Evolutionary conservation across 2,329 filamentous ascomycete genomes (phyloP).

Genomic region (Aspergillus phoenicis): DNA sequence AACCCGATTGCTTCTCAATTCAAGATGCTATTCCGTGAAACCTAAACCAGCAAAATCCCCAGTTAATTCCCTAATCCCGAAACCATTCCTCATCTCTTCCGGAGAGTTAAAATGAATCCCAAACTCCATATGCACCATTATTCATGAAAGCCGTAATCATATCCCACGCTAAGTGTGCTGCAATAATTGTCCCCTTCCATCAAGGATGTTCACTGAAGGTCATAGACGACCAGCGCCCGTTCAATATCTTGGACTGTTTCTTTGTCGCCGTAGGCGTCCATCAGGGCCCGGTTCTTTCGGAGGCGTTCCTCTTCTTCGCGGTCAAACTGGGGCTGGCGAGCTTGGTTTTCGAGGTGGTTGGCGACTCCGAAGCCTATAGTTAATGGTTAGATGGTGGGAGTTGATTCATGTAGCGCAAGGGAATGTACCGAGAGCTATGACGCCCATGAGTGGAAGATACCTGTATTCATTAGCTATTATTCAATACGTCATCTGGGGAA

Average conservation of each 20-base stretch:
- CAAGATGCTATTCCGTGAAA: too few relatives aligned
- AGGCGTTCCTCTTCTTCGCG: conserved; percentile 37
- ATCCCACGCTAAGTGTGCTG: too few relatives aligned
- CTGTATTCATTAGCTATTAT: conserved; percentile 5
- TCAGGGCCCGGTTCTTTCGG: conserved; percentile 43
- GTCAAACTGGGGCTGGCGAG: conserved; percentile 1
- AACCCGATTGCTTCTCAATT: too few relatives aligned
- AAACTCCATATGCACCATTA: too few relatives aligned
- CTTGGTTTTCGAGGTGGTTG: conserved; percentile 15
- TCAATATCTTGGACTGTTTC: conserved; percentile 48
- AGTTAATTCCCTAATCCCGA: too few relatives aligned
- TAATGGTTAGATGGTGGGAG: background rate
- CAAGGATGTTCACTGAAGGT: conserved; percentile 35
- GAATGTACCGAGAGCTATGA: conserved; percentile 19
- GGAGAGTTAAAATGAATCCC: too few relatives aligned
- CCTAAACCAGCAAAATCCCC: too few relatives aligned
- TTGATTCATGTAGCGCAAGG: background rate
- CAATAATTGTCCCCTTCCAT: background rate
- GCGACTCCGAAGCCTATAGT: conserved; percentile 22
- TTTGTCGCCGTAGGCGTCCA: conserved; percentile 52
- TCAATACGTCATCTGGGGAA: background rate
- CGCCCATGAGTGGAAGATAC: conserved; percentile 21
- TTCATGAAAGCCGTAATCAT: too few relatives aligned
- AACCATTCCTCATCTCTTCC: too few relatives aligned
- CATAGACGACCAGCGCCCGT: conserved; percentile 48